phyloP scores from a whole-genome alignment of 2,329 filamentous ascomycete genomes.

The Verticillium tricorpus region DNA sequence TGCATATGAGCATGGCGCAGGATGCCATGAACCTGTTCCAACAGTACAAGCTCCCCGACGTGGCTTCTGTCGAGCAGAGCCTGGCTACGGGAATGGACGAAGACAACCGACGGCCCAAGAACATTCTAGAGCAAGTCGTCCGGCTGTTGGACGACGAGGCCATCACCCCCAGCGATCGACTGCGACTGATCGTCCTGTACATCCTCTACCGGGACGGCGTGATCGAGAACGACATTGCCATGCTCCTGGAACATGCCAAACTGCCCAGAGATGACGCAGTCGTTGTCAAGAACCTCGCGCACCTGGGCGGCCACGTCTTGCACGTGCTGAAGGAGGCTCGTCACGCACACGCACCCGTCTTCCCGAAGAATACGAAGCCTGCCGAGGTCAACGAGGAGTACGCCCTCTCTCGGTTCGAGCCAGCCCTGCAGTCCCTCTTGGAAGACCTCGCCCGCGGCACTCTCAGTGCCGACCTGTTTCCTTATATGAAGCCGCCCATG shows the following conservation, averaged over 20 bases:
- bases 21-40: slow-evolving; percentile 96
- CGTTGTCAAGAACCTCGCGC: slow-evolving; percentile 70
- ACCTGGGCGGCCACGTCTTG: slow-evolving; percentile 68
- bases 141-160: slow-evolving; percentile 82
- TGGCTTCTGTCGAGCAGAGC: slow-evolving; percentile 85
- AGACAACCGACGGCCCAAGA: slow-evolving; percentile 86
- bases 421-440: slow-evolving; percentile 76
- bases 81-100: slow-evolving; percentile 91
- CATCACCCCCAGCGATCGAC: slow-evolving; percentile 66
- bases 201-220: slow-evolving; percentile 82
- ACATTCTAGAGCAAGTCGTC: slow-evolving; percentile 79
- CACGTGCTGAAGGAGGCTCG: slow-evolving; percentile 71
- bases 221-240: slow-evolving; percentile 75
- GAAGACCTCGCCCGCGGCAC: slow-evolving; percentile 66
- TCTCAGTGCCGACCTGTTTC: slow-evolving; percentile 63
- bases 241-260: slow-evolving; percentile 77
- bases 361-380: slow-evolving; percentile 59
- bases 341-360: slow-evolving; percentile 61
- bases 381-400: slow-evolving; percentile 67
- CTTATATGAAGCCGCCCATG: slow-evolving; percentile 67
- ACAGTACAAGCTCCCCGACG: slow-evolving; percentile 75
- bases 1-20: slow-evolving; percentile 95
- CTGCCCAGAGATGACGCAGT: slow-evolving; percentile 71
- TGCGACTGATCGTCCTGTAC: slow-evolving; percentile 83
- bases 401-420: slow-evolving; percentile 81